phyloP scores from a whole-genome alignment of 2,329 filamentous ascomycete genomes.

The Polychaeton citri region DNA sequence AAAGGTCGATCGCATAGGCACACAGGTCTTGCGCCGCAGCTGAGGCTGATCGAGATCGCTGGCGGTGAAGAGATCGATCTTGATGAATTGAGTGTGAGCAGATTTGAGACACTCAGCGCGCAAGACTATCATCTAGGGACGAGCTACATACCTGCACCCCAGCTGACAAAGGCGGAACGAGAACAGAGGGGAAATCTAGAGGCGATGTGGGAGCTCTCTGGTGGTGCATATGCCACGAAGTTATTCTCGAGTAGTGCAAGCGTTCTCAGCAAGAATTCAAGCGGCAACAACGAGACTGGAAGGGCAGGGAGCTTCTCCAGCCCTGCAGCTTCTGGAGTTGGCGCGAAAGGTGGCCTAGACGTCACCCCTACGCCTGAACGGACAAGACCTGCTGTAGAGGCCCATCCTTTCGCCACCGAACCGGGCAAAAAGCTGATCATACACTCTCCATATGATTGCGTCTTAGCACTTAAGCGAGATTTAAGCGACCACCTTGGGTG shows the following conservation, averaged over 20 bases:
- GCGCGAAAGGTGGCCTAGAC: slow-evolving; percentile 17
- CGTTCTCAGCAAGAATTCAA: slow-evolving; percentile 37
- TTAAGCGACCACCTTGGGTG: slow-evolving; percentile 73
- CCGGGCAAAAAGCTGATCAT: slow-evolving; percentile 75
- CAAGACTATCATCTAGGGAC: slow-evolving; percentile 86
- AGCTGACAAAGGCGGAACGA: slow-evolving; percentile 41
- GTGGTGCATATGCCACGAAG: slow-evolving; percentile 68
- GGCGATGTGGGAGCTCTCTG: slow-evolving; percentile 69
- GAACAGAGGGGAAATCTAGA: slow-evolving; percentile 60
- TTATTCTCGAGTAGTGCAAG: slow-evolving; percentile 82
- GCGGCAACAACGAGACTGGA: slow-evolving; percentile 22
- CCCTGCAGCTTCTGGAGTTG: slow-evolving; percentile 14
- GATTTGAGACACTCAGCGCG: slow-evolving; percentile 72
- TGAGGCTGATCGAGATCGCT: slow-evolving; percentile 78
- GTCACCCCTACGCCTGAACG: slow-evolving; percentile 9
- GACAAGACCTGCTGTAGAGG: slow-evolving; percentile 17
- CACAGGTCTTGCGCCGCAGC: slow-evolving; percentile 73
- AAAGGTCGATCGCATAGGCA: slow-evolving; percentile 57
- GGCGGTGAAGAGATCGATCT: slow-evolving; percentile 76
- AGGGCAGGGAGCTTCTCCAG: slow-evolving; percentile 20
- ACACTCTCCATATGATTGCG: slow-evolving; percentile 90
- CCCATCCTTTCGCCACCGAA: slow-evolving; percentile 37
- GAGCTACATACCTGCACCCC: slow-evolving; percentile 60
- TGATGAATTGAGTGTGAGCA: slow-evolving; percentile 71
- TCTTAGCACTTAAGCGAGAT: slow-evolving; percentile 81